These are phyloP conservation scores for Puccinellia tenuiflora DNA, from an alignment of 176 grass and related monocot species.

Conservation along the genomic window DNA sequence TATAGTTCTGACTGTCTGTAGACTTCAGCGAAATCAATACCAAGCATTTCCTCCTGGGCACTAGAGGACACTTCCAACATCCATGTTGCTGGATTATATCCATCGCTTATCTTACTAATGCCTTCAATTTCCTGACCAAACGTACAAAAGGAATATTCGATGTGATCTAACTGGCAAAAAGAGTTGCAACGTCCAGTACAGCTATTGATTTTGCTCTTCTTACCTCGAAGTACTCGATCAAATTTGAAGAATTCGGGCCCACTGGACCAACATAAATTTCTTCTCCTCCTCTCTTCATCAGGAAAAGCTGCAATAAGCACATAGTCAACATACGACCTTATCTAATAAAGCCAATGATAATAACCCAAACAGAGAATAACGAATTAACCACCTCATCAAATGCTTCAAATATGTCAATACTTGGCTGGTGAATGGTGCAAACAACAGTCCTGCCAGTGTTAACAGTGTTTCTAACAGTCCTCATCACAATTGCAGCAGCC, in stretches of 20 bases:
- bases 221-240: constrained; percentile 96
- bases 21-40: constrained; percentile 53
- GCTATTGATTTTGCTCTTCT: constrained; percentile 10
- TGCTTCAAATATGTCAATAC: constrained; percentile 96
- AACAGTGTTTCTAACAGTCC: constrained; percentile 82
- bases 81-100: constrained; percentile 91
- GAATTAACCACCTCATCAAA: constrained; percentile 76
- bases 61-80: constrained; percentile 72
- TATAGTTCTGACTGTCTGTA: constrained; percentile 68
- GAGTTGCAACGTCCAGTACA: not conserved
- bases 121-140: constrained; percentile 56
- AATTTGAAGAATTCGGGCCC: constrained; percentile 63
- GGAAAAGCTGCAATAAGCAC: constrained; percentile 57
- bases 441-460: constrained; percentile 87
- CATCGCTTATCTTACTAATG: constrained; percentile 59
- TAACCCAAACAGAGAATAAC: not conserved
- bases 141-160: not conserved
- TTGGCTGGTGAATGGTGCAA: constrained; percentile 97
- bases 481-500: constrained; percentile 94
- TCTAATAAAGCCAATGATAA: constrained; percentile 17
- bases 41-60: constrained; percentile 65
- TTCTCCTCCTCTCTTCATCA: constrained; percentile 93
- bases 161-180: not conserved
- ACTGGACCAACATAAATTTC: constrained; percentile 91
- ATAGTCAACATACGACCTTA: constrained; percentile 6